phyloP scores from a whole-genome alignment of 2,329 filamentous ascomycete genomes.

The Aspergillaceae sp. region DNA sequence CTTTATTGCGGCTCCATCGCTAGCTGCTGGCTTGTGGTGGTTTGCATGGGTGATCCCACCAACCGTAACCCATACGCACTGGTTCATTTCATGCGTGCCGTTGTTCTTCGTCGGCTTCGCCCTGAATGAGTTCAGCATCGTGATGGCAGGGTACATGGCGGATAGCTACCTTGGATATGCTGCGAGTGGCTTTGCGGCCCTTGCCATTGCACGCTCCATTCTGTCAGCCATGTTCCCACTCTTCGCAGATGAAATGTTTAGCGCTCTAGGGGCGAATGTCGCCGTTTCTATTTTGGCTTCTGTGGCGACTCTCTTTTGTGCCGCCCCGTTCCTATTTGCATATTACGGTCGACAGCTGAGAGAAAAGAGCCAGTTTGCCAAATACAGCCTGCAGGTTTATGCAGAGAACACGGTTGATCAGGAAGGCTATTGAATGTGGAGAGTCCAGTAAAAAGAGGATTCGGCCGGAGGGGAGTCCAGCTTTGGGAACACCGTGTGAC shows the following conservation, averaged over 20 bases:
- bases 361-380: conserved; percentile 26
- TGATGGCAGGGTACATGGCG: conserved; percentile 35
- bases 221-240: conserved; percentile 33
- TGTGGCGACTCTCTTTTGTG: conserved; percentile 33
- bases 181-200: conserved; percentile 34
- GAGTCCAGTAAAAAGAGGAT: too few relatives aligned
- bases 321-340: conserved; percentile 24
- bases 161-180: conserved; percentile 39
- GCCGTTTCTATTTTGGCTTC: conserved; percentile 31
- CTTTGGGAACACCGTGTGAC: too few relatives aligned
- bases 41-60: conserved; percentile 43
- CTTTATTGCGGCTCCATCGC: conserved; percentile 35
- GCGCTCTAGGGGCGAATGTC: conserved; percentile 27
- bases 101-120: conserved; percentile 39
- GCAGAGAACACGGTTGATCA: conserved; percentile 18
- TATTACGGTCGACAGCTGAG: conserved; percentile 26
- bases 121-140: conserved; percentile 38
- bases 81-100: conserved; percentile 31
- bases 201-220: conserved; percentile 31
- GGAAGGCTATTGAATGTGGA: conserved; percentile 10
- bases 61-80: conserved; percentile 21
- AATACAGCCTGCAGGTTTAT: conserved; percentile 21
- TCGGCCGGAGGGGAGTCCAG: too few relatives aligned
- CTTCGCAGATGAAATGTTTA: conserved; percentile 33
- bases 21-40: conserved; percentile 38